Base-by-base conservation (phyloP, 2,329 filamentous ascomycete species). In the Aureobasidium musti region DNA sequence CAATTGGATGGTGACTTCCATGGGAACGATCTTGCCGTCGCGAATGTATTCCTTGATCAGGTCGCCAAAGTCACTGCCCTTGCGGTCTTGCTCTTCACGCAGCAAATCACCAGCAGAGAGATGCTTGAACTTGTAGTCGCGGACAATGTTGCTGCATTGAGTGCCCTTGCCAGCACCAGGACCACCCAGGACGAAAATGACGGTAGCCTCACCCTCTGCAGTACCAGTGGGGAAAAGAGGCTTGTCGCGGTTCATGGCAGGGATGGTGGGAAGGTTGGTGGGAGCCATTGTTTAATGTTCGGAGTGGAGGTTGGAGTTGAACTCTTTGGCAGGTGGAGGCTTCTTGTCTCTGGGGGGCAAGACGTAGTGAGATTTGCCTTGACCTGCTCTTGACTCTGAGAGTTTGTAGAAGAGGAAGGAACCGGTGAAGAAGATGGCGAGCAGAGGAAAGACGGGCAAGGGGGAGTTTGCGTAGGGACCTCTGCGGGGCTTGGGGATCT, bases 121-220 rank as follows among this genome's bases (percentile, higher is more conserved):
- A 79, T 99, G 95, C 68, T 87, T 90, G 87, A 98, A 98, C 77
- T 89, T 88, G 78, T 96, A 96, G 78, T 95, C 87, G 53, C 86
- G 82, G 60, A 97, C 94, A 39, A 99, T 88, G 71, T 91, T 91
- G 71, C 87, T 86, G 83, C 94, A 98, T 80, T 99, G 94, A 2
- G 95, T 99, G 73, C 95, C 95, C 79, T 99, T 99, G 74, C 95
- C 95, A 70, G 93, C 91, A 70, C 95, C 95, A 17, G 95, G 95
- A 2, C 95, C 95, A 78, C 94, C 94, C 69, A 99, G 92, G 69
- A 98, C 92, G 82, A 97, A 98, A 78, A 99, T 82, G 67, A 98
- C 93, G n/a, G 92, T 95, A 37, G 96, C 91, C 68, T 92, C 84
- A 66, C 86, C 75, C 1, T 49, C 23, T 5, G 67, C 56, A 35